Conservation (phyloP, 768 basidiomycete species). For the Trametes sanguinea region DNA sequence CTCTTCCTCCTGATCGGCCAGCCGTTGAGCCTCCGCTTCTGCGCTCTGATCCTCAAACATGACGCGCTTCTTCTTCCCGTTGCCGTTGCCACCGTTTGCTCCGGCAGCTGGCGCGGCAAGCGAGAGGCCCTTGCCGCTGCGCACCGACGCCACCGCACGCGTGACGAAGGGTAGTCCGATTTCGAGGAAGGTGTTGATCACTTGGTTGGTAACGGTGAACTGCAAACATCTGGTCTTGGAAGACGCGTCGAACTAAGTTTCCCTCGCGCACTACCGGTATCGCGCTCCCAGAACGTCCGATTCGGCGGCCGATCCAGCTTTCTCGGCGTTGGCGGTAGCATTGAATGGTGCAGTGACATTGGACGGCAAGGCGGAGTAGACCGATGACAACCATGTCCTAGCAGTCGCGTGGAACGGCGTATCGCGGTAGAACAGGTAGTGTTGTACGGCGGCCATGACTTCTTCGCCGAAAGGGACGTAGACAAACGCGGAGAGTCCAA, state of each 20-base stretch:
- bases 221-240: slow-evolving; percentile 95
- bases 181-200: slow-evolving; percentile 74
- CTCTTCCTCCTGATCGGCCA: slow-evolving; percentile 56
- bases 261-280: slow-evolving; percentile 48
- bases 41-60: slow-evolving; percentile 68
- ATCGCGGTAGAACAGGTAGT: slow-evolving; percentile 28
- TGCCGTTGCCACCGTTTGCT: slow-evolving; percentile 19
- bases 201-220: slow-evolving; percentile 87
- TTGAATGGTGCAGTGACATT: slow-evolving; percentile 30
- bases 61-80: slow-evolving; percentile 62
- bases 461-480: slow-evolving; percentile 93
- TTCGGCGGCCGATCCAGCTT: slow-evolving; percentile 21
- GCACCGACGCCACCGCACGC: slow-evolving; percentile 55
- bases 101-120: slow-evolving; percentile 22
- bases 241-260: slow-evolving; percentile 72
- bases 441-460: slow-evolving; percentile 62
- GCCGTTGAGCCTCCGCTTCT: slow-evolving; percentile 26
- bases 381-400: slow-evolving; percentile 20
- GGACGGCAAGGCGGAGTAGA: slow-evolving; percentile 22
- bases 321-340: slow-evolving; percentile 34
- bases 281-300: slow-evolving; percentile 52
- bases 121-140: slow-evolving; percentile 43
- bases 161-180: slow-evolving; percentile 79
- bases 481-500: slow-evolving; percentile 92
- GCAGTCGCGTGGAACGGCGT: slow-evolving; percentile 12